phyloP scores from a whole-genome alignment of 139 green algal species.

The Picochlorum sp. region DNA sequence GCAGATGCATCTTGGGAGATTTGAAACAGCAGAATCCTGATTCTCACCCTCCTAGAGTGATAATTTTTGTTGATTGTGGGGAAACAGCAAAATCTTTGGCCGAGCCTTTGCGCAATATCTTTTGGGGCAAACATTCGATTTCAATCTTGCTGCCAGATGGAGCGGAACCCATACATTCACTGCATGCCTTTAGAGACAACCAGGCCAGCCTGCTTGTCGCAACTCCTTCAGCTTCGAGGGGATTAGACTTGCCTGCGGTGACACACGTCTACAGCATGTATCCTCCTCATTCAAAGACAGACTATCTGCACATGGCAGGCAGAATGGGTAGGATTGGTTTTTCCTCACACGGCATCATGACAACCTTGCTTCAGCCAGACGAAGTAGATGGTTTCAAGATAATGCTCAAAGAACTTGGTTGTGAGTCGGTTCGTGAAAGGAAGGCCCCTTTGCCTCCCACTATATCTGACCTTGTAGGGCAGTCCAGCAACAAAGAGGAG shows the following conservation, averaged over 20 bases:
- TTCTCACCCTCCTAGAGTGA: conserved; percentile 37
- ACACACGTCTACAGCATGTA: conserved; percentile 73
- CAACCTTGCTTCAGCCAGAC: conserved; percentile 36
- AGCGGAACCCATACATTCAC: conserved; percentile 56
- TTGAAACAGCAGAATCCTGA: conserved; percentile 35
- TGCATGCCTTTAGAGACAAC: conserved; percentile 66
- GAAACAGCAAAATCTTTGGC: conserved; percentile 34
- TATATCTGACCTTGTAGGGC: neutral
- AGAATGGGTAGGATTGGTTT: conserved; percentile 58
- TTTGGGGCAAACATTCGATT: conserved; percentile 71
- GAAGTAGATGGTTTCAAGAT: conserved; percentile 21
- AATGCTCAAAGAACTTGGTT: conserved; percentile 14
- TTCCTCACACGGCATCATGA: conserved; percentile 36
- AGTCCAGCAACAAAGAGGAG: neutral
- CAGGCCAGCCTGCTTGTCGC: conserved; percentile 49
- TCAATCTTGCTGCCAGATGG: conserved; percentile 64
- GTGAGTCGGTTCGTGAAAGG: conserved; percentile 28
- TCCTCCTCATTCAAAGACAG: conserved; percentile 29
- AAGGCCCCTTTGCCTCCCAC: neutral
- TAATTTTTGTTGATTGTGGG: conserved; percentile 46
- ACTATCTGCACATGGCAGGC: conserved; percentile 76
- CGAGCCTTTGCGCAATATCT: conserved; percentile 45
- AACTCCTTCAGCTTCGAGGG: conserved; percentile 50
- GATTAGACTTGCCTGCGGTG: conserved; percentile 76
- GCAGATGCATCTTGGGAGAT: conserved; percentile 41